These are phyloP conservation scores for Aspergillus bertholletiae DNA, from an alignment of 495 filamentous ascomycete genomes.

Conservation along the genomic window DNA sequence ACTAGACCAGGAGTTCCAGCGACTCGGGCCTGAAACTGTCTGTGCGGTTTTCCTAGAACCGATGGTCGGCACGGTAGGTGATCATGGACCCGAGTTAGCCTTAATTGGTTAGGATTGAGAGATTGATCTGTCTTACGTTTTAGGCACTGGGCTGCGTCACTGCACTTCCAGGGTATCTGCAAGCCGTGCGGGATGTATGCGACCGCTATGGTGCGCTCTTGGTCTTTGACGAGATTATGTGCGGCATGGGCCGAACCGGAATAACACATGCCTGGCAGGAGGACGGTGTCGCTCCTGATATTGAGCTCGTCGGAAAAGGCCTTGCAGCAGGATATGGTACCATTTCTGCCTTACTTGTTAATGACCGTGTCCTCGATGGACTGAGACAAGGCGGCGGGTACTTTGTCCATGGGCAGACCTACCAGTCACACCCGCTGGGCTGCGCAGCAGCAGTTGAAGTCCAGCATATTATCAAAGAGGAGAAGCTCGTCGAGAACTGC, in stretches of 20 bases:
- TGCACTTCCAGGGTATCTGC: constrained; percentile 36
- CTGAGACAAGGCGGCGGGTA: constrained; percentile 25
- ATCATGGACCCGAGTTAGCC: no score
- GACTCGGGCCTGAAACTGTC: constrained; percentile 58
- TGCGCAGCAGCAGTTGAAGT: constrained; percentile 60
- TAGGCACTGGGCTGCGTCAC: constrained; percentile 37
- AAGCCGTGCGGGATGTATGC: constrained; percentile 35
- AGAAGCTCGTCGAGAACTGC: constrained; percentile 53
- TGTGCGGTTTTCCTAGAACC: constrained; percentile 65
- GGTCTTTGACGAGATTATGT: constrained; percentile 45
- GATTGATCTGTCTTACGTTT: neutral
- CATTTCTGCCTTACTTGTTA: constrained; percentile 32
- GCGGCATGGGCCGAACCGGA: constrained; percentile 37
- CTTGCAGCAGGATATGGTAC: constrained; percentile 39
- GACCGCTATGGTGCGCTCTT: constrained; percentile 37
- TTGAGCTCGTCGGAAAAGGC: constrained; percentile 40
- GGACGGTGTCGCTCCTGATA: constrained; percentile 35
- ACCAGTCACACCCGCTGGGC: constrained; percentile 56
- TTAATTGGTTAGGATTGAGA: no score
- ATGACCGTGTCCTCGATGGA: constrained; percentile 28
- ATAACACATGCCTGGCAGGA: constrained; percentile 41
- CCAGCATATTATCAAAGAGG: constrained; percentile 53
- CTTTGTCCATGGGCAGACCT: constrained; percentile 61
- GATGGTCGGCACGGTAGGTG: constrained; percentile 42
- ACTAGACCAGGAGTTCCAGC: constrained; percentile 61